Percentiles rank a stretch among this genome's conserved stretches.
Conservation (phyloP, 2,329 filamentous ascomycete genomes). For the Aspergillus ochraceoroseus region DNA sequence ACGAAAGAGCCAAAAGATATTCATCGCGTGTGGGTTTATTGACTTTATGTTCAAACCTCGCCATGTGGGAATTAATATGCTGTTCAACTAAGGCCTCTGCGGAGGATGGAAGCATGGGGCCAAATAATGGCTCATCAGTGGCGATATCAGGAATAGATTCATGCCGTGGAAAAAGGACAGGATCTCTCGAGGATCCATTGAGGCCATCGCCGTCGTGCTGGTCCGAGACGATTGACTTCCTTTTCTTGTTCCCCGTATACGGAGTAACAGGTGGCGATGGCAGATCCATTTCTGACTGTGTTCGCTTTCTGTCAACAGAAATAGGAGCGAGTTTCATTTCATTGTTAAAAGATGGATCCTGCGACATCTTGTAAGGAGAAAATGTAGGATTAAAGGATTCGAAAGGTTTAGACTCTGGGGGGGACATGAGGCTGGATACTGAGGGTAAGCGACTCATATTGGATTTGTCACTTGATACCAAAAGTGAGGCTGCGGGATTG, state of each 20-base stretch:
- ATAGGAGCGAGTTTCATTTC: slow-evolving; percentile 41
- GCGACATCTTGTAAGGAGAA: slow-evolving; percentile 28
- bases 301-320: slow-evolving; percentile 40
- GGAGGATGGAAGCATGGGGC: slow-evolving; percentile 31
- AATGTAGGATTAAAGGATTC: slow-evolving; percentile 42
- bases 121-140: slow-evolving; percentile 42
- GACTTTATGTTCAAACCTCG: slow-evolving; percentile 38
- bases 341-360: slow-evolving; percentile 26
- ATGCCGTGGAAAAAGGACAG: slow-evolving; percentile 43
- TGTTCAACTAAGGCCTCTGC: slow-evolving; percentile 41
- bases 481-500: slow-evolving; percentile 21
- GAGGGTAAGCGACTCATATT: slow-evolving; percentile 43
- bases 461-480: slow-evolving; percentile 24
- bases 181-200: slow-evolving; percentile 33
- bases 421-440: slow-evolving; percentile 46
- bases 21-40: slow-evolving; percentile 44
- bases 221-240: slow-evolving; percentile 32
- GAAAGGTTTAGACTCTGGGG: slow-evolving; percentile 48
- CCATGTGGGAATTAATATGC: slow-evolving; percentile 43
- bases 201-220: slow-evolving; percentile 30
- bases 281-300: slow-evolving; percentile 42
- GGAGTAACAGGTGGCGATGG: slow-evolving; percentile 47
- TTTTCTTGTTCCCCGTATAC: slow-evolving; percentile 41
- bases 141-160: slow-evolving; percentile 32
- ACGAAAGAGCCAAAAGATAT: slow-evolving; percentile 43